phyloP scores from a whole-genome alignment of 441 rosid species.

The Populus tomentosa region DNA sequence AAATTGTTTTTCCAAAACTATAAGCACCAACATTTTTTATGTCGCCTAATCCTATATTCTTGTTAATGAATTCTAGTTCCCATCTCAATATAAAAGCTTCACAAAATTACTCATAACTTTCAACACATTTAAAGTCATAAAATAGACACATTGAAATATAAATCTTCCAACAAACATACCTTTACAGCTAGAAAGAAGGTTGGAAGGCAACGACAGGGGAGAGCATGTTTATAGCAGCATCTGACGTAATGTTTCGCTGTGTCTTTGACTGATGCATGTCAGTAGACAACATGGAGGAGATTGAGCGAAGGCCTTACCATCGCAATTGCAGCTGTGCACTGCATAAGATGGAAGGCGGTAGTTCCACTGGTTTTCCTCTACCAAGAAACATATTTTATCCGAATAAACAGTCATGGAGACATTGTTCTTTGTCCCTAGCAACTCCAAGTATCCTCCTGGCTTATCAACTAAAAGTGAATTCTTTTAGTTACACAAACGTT shows the following conservation, averaged over 20 bases:
- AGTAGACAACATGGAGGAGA: conserved; percentile 12
- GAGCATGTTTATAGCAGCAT: too few relatives aligned
- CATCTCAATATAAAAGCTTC: too few relatives aligned
- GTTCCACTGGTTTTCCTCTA: not conserved
- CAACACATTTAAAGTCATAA: too few relatives aligned
- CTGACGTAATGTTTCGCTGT: conserved; percentile 1
- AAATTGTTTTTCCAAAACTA: not conserved
- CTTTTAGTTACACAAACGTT: too few relatives aligned
- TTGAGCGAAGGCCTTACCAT: conserved; percentile 24
- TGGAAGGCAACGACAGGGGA: too few relatives aligned
- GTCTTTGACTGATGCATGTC: conserved; percentile 24
- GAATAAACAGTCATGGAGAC: not conserved
- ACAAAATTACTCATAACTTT: too few relatives aligned
- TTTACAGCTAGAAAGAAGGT: too few relatives aligned
- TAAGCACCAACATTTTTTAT: not conserved
- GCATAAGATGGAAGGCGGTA: conserved; percentile 19
- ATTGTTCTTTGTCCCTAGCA: conserved; percentile 5
- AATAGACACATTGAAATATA: too few relatives aligned
- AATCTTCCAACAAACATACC: too few relatives aligned
- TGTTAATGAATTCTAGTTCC: too few relatives aligned
- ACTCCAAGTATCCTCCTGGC: not conserved
- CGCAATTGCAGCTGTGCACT: conserved; percentile 30
- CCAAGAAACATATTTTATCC: conserved; percentile 6
- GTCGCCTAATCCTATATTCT: not conserved
- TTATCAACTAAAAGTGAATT: too few relatives aligned